Evolutionary conservation across 495 filamentous ascomycete genomes (phyloP).

Genomic region (Cercophora sp.): DNA sequence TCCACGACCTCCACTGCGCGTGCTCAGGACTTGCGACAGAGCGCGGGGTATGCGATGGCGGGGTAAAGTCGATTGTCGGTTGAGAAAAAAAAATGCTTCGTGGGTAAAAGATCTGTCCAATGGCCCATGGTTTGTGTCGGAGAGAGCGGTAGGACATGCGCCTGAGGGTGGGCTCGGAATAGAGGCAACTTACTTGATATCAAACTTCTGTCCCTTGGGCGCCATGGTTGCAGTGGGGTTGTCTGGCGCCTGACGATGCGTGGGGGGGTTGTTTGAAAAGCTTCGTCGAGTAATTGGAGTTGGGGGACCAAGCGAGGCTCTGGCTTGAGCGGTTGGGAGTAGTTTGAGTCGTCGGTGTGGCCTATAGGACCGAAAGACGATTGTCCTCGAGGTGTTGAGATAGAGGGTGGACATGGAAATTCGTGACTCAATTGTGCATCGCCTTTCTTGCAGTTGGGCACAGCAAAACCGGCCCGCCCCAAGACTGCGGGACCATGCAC

Average conservation of each 20-base stretch:
- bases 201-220: conserved; percentile 42
- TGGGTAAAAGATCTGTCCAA: no score
- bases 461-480: conserved; percentile 18
- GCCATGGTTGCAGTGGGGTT: conserved; percentile 25
- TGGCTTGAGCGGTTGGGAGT: not conserved
- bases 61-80: not conserved
- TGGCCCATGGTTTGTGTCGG: no score
- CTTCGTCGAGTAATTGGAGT: conserved; percentile 1
- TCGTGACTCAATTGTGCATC: conserved; percentile 28
- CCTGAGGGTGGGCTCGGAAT: not conserved
- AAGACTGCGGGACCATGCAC: not conserved
- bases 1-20: no score
- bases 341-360: conserved; percentile 18
- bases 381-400: conserved; percentile 24
- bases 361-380: conserved; percentile 24
- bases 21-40: no score
- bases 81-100: no score
- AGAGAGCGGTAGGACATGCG: no score
- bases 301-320: not conserved
- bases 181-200: conserved; percentile 35
- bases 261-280: conserved; percentile 4
- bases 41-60: not conserved
- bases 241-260: not conserved
- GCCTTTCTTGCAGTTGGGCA: conserved; percentile 14
- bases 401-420: conserved; percentile 26